A percentile compares a stretch with the other conserved stretches of the same genome.
Evolutionary conservation across 257 asterid species (phyloP).

Genomic region (Dorcoceras hygrometricum): DNA sequence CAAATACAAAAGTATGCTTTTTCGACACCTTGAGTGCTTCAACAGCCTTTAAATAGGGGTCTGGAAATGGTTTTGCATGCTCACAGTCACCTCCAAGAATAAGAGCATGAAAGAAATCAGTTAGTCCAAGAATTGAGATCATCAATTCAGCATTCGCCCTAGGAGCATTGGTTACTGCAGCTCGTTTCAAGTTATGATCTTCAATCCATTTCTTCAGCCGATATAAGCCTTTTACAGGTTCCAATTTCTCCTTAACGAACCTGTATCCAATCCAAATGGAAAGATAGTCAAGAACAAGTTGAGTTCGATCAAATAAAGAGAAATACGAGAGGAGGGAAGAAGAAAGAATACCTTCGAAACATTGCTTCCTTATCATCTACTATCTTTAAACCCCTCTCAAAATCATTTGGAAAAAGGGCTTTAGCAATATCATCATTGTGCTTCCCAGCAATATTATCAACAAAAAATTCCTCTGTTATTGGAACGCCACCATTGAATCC

Average conservation of each 20-base stretch:
- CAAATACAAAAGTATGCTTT: constrained; percentile 81
- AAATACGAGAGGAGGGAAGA: background rate
- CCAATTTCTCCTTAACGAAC: constrained; percentile 66
- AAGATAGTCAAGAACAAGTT: constrained; percentile 1
- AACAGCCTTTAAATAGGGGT: constrained; percentile 89
- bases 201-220: constrained; percentile 79
- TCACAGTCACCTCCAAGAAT: constrained; percentile 85
- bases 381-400: constrained; percentile 63
- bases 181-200: constrained; percentile 81
- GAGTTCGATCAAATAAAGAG: background rate
- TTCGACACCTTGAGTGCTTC: constrained; percentile 75
- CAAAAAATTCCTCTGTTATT: constrained; percentile 58
- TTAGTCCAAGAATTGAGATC: constrained; percentile 74
- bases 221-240: constrained; percentile 62
- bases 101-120: constrained; percentile 69
- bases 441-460: constrained; percentile 70
- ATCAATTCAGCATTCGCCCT: constrained; percentile 79
- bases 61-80: constrained; percentile 84
- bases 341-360: constrained; percentile 79
- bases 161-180: constrained; percentile 96
- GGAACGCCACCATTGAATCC: constrained; percentile 91
- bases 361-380: constrained; percentile 79
- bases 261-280: constrained; percentile 38
- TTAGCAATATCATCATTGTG: constrained; percentile 77
- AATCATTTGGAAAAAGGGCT: constrained; percentile 80